These are phyloP conservation scores for Podaxis sp. DNA, from an alignment of 768 basidiomycete genomes.

Conservation along the genomic window DNA sequence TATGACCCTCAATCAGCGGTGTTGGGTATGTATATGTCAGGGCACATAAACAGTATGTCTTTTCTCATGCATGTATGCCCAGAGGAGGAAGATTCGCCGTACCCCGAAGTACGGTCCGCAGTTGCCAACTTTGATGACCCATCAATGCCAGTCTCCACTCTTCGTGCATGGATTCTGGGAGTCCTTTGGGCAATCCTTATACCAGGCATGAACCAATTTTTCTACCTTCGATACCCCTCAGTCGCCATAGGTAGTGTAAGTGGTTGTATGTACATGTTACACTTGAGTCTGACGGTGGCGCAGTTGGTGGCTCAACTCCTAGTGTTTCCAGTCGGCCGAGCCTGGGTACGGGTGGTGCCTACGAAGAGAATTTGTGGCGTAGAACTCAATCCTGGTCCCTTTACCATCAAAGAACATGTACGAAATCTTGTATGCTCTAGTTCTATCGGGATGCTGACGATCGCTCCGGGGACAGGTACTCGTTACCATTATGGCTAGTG, in stretches of 20 bases:
- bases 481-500: conserved; percentile 65
- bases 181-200: conserved; percentile 57
- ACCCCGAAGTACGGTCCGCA: conserved; percentile 79
- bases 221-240: conserved; percentile 69
- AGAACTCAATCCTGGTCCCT: conserved; percentile 70
- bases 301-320: conserved; percentile 71
- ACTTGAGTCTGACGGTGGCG: conserved; percentile 20
- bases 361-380: conserved; percentile 54
- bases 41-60: background rate
- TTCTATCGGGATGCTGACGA: conserved; percentile 15
- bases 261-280: conserved; percentile 14
- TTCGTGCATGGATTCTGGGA: conserved; percentile 65
- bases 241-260: conserved; percentile 56
- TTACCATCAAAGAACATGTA: conserved; percentile 69
- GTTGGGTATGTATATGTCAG: conserved; percentile 10
- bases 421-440: conserved; percentile 15
- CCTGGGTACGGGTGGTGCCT: conserved; percentile 65
- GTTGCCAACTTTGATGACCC: conserved; percentile 75
- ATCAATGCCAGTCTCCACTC: conserved; percentile 54
- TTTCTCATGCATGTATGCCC: conserved; percentile 6
- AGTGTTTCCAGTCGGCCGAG: conserved; percentile 66
- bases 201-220: conserved; percentile 78
- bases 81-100: conserved; percentile 73
- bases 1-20: conserved; percentile 17
- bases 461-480: conserved; percentile 40